Evolutionary conservation across 1,284 basidiomycete species (phyloP), one percentile per base, ranked within the genome.

Genomic region (Marasmius sp.): DNA sequence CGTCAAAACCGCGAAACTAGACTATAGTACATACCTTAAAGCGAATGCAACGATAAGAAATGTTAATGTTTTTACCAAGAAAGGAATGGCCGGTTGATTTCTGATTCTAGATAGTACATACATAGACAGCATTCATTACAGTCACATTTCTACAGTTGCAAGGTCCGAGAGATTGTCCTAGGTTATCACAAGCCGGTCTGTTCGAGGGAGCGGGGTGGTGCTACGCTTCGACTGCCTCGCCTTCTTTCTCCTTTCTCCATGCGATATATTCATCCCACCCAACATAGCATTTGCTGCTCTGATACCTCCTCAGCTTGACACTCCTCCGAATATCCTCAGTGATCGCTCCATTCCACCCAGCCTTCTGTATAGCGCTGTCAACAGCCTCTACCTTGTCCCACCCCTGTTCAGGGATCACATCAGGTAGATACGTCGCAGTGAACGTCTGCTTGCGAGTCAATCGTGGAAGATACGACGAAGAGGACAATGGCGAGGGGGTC

Each of bases 401-500:
- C 3, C 93, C 95, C 76, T 98, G 97, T 55, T 94, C 94, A 0
- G 89, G 85, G 47, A 93, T 90, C 58, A 99, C 91, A 64, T 98
- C 91, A 3, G 97, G 97, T n/a, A 99, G 83, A 74, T 97, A 99
- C 0, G 94, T 97, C 2, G 96, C 96, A 3, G 87, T 87, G 66
- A 97, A 88, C 3, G 81, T 80, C 60, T 85, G 84, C 69, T 77
- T 85, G 53, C 82, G 81, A 18, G 78, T 77, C 50, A 85, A 67
- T 59, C 81, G 81, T 38, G 86, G 84, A 53, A 90, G 75, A 65
- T 81, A 83, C 8, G 81, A 72, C 10, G 85, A 82, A 7, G 89
- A 92, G 18, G 88, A 87, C 50, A 87, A 77, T 16, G 89, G 89
- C 10, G 88, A 91, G 27, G 87, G 88, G 4, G 85, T 73, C 69